These are phyloP conservation scores for Cyanidiococcus yangmingshanensis DNA, from an alignment of 23 red algal genomes.

Conservation along the genomic window DNA sequence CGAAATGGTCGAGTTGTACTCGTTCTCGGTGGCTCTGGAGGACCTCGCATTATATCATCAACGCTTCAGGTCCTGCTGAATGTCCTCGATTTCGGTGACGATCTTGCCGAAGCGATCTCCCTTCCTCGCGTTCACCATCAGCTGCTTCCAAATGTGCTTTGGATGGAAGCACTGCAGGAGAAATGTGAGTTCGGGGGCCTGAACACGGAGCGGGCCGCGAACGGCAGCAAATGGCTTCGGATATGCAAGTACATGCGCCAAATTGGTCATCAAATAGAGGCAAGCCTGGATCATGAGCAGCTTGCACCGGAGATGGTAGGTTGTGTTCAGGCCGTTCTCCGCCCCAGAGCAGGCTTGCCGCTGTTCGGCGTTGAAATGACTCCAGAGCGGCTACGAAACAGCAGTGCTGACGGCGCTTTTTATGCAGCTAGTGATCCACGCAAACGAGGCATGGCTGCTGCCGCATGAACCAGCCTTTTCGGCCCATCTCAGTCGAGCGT, in stretches of 20 bases:
- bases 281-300: neutral
- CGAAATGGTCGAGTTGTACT: conserved; percentile 34
- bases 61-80: conserved; percentile 66
- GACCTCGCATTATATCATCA: conserved; percentile 51
- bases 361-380: conserved; percentile 14
- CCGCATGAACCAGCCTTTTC: conserved; percentile 19
- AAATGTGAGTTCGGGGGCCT: neutral
- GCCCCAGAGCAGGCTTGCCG: conserved; percentile 28
- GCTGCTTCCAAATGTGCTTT: conserved; percentile 65
- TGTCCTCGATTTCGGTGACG: conserved; percentile 55
- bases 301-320: conserved; percentile 9
- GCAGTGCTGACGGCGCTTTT: neutral
- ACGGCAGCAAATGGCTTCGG: neutral
- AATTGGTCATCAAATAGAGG: conserved; percentile 17
- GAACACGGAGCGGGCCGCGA: neutral
- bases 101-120: conserved; percentile 42
- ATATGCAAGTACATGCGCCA: conserved; percentile 5
- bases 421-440: conserved; percentile 68
- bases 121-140: conserved; percentile 85
- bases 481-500: neutral
- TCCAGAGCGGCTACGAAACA: neutral
- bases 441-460: conserved; percentile 57
- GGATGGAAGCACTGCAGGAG: conserved; percentile 35
- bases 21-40: conserved; percentile 72
- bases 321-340: conserved; percentile 34